Evolutionary conservation across 2,329 filamentous ascomycete genomes (phyloP).

Genomic region (Fusarium euwallaceae): DNA sequence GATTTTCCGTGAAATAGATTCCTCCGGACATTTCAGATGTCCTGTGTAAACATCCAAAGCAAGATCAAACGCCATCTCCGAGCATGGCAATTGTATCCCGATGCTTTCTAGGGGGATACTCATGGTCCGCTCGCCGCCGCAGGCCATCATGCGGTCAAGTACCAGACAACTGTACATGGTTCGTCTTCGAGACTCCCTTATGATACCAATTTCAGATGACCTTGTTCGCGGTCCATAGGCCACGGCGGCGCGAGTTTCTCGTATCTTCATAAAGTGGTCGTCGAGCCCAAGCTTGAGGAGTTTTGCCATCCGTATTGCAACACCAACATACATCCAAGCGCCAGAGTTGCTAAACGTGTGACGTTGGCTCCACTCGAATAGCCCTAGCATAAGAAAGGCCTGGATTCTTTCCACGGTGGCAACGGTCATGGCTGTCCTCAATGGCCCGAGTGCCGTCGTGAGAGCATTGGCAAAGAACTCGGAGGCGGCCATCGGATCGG

Average conservation of each 20-base stretch:
- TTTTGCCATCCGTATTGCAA: slow-evolving; percentile 74
- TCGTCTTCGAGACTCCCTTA: slow-evolving; percentile 74
- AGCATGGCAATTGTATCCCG: slow-evolving; percentile 75
- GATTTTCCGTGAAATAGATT: slow-evolving; percentile 38
- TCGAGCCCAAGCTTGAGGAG: slow-evolving; percentile 72
- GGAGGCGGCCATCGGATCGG: slow-evolving; percentile 69
- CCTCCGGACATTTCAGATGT: slow-evolving; percentile 53
- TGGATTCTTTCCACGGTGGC: slow-evolving; percentile 75
- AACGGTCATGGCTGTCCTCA: slow-evolving; percentile 61
- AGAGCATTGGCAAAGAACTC: slow-evolving; percentile 75
- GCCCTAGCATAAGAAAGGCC: slow-evolving; percentile 76
- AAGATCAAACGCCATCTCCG: slow-evolving; percentile 74
- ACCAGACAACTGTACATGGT: slow-evolving; percentile 83
- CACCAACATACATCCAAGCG: slow-evolving; percentile 76
- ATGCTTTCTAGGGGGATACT: slow-evolving; percentile 72
- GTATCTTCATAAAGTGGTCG: slow-evolving; percentile 50
- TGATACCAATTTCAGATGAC: slow-evolving; percentile 55
- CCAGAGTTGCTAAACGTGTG: slow-evolving; percentile 65
- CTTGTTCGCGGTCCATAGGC: slow-evolving; percentile 7
- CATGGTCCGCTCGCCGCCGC: slow-evolving; percentile 71
- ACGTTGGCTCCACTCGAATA: slow-evolving; percentile 79
- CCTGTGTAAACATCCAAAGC: slow-evolving; percentile 69
- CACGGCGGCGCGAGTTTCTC: not conserved
- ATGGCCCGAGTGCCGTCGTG: slow-evolving; percentile 62
- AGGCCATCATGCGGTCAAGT: slow-evolving; percentile 77